phyloP scores from a whole-genome alignment of 73 alveolate genomes.

The Breviolum minutum region DNA sequence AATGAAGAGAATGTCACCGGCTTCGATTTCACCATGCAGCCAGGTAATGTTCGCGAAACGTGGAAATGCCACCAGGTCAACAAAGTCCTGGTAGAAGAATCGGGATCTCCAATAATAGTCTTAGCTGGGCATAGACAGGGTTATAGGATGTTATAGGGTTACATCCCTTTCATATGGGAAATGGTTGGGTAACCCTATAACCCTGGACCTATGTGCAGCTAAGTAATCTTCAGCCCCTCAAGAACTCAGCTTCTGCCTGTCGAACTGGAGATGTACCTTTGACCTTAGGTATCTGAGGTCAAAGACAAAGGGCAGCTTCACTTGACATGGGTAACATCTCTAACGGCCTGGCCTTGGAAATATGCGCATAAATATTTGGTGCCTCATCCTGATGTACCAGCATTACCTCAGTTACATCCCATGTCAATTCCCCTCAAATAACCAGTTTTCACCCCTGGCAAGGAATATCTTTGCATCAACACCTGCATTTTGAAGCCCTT shows the following conservation, averaged over 20 bases:
- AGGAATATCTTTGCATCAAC: no score
- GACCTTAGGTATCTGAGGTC: not conserved
- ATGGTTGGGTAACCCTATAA: no score
- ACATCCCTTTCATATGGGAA: no score
- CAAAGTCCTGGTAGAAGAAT: constrained; percentile 39
- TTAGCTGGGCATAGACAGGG: no score
- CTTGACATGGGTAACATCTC: not conserved
- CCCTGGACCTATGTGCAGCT: no score
- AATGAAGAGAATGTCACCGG: constrained; percentile 84
- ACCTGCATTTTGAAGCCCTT: not conserved
- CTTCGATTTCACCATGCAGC: constrained; percentile 65
- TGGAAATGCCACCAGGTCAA: constrained; percentile 61
- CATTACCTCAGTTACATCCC: constrained; percentile 59
- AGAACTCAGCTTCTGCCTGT: not conserved
- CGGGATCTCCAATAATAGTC: not conserved
- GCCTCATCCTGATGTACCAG: constrained; percentile 95
- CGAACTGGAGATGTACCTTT: constrained; percentile 85
- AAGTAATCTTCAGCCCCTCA: not conserved
- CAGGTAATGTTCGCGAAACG: constrained; percentile 90
- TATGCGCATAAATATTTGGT: constrained; percentile 62
- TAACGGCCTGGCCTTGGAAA: constrained; percentile 44
- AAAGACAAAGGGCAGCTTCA: not conserved
- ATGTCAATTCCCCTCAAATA: not conserved
- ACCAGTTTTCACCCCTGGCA: no score
- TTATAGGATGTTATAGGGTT: no score